Evolutionary conservation across 352 stramenopile genomes (phyloP).

Genomic region (Phytophthora pinifolia): DNA sequence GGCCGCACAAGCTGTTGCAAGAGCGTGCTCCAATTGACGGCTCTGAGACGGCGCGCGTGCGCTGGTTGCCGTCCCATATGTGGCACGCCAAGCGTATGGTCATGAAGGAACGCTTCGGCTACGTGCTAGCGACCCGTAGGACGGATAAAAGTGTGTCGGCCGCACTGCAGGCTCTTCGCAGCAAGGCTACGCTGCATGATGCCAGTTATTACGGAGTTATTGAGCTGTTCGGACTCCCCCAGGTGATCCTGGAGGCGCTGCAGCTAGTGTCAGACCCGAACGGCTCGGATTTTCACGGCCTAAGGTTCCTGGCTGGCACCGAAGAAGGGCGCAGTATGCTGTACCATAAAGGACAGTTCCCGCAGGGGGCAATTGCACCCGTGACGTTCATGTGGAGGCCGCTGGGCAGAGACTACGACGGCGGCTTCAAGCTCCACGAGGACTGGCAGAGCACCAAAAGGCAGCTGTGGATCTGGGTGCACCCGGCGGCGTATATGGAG

Average conservation of each 20-base stretch:
- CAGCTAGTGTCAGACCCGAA: conserved; percentile 66
- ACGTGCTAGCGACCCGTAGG: conserved; percentile 44
- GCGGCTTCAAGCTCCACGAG: conserved; percentile 36
- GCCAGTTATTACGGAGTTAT: conserved; percentile 65
- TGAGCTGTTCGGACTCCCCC: conserved; percentile 59
- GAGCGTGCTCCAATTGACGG: neutral
- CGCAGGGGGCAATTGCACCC: conserved; percentile 58
- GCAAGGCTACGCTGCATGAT: conserved; percentile 58
- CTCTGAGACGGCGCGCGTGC: conserved; percentile 14
- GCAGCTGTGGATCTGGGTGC: conserved; percentile 82
- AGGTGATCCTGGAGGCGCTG: conserved; percentile 60
- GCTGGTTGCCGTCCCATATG: conserved; percentile 65
- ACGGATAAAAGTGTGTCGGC: conserved; percentile 70
- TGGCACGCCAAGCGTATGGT: conserved; percentile 83
- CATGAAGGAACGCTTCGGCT: conserved; percentile 55
- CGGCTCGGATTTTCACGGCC: conserved; percentile 65
- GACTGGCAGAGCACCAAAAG: conserved; percentile 52
- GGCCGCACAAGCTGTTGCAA: conserved; percentile 48
- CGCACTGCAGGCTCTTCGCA: conserved; percentile 53
- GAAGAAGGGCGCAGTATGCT: conserved; percentile 58
- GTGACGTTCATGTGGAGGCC: conserved; percentile 81
- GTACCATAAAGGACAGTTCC: conserved; percentile 58
- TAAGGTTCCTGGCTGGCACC: conserved; percentile 45
- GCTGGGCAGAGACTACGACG: conserved; percentile 30
- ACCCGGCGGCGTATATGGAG: conserved; percentile 75